Base-by-base conservation (phyloP, 2,329 filamentous ascomycete species). In the Ophiostoma australiae region DNA sequence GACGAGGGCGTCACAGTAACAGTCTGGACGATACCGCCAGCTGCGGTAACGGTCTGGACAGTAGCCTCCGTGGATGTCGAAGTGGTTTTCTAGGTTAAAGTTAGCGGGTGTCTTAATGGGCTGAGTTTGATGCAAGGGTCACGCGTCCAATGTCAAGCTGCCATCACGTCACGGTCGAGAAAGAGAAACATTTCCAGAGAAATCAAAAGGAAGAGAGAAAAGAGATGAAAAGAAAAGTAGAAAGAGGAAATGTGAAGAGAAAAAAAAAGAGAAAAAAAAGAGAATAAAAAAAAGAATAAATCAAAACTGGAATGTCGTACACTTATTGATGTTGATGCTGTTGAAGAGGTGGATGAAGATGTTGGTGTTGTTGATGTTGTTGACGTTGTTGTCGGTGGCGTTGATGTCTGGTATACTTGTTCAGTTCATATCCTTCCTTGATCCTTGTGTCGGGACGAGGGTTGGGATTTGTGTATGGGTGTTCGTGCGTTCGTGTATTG, bases 21-120 rank as follows among this genome's bases (percentile, higher is more conserved):
- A 1, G 86, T 89, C 71, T 81, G 82, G 31, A 87, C 79, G 5
- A 79, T 82, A 17, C 66, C 66, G 23, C 86, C 86, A 11, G 81
- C 83, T 7, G 82, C 80, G 0, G 86, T 89, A 11, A 89, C 82
- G 0, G 87, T 89, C 75, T 84, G 80, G 2, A 86, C 75, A 8
- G 79, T 77, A 10, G 79, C 75, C 27, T 78, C 67, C 1, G 66
- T 69, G 2, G 70, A 52, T 13, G 44, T 61, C 10, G 69, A 33
- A 13, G 41, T 66, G 15, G 70, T 20, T 65, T 71, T 70, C 70
- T 67, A 23, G 17, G 44, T 7, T 23, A 4, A 23, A 20, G 65
- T 72, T 69, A 72, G 70, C 52, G 17, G 11, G 5, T 31, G 7
- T 37, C 17, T 48, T 48, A 4, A 17, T 5, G 20, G 31, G 33